Evolutionary conservation across 2,329 filamentous ascomycete species (phyloP).

Genomic region (Talaromyces verruculosus): DNA sequence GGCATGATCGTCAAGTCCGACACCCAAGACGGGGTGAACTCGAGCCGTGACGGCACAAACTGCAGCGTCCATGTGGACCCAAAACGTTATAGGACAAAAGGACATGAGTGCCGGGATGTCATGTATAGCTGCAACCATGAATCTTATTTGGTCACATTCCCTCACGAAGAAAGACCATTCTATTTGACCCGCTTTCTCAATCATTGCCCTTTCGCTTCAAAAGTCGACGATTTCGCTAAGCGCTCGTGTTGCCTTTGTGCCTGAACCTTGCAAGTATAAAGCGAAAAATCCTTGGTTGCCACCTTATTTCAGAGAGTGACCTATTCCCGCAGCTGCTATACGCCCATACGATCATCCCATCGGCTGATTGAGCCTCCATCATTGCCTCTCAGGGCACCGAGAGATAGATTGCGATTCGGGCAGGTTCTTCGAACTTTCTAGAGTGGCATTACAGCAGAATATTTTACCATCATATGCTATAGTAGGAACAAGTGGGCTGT

Average conservation of each 20-base stretch:
- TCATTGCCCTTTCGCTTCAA: background rate
- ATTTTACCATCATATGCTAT: background rate
- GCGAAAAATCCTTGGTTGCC: background rate
- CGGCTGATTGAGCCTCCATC: background rate
- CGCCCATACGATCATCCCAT: background rate
- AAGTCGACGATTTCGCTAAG: background rate
- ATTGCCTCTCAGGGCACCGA: background rate
- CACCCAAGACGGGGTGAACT: background rate
- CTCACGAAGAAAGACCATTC: background rate
- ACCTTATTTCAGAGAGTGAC: background rate
- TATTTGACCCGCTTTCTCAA: background rate
- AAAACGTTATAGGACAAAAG: background rate
- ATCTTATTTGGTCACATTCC: background rate
- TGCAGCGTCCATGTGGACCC: background rate
- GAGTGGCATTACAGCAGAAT: background rate
- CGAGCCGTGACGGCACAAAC: background rate
- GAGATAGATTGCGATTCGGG: background rate
- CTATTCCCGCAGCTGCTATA: background rate
- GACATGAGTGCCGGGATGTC: background rate
- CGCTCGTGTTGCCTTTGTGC: background rate
- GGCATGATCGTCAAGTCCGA: background rate
- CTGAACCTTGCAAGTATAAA: background rate
- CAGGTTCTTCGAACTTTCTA: background rate
- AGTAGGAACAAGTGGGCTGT: background rate
- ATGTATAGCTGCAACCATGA: background rate